phyloP scores from a whole-genome alignment of 1,139 yeast species.

The Zygoascus sp. region DNA sequence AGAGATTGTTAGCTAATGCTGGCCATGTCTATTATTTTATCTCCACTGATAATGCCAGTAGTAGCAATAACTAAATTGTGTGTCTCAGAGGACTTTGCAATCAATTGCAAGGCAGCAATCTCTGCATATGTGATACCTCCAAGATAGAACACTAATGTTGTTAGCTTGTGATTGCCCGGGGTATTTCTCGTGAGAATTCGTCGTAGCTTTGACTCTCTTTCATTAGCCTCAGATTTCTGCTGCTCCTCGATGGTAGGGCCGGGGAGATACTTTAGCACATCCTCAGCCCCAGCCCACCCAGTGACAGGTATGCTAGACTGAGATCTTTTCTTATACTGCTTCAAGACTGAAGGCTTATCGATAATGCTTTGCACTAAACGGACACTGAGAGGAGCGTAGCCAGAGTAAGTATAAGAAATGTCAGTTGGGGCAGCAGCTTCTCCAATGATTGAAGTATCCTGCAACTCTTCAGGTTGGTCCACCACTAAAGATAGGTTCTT shows the following conservation, averaged over 20 bases:
- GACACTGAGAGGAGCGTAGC: constrained; percentile 44
- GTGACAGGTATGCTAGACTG: constrained; percentile 12
- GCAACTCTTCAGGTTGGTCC: constrained; percentile 24
- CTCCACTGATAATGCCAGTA: constrained; percentile 52
- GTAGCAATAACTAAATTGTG: constrained; percentile 48
- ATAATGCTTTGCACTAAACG: constrained; percentile 40
- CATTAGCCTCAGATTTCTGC: constrained; percentile 28
- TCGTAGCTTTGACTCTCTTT: constrained; percentile 35
- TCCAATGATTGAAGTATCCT: constrained; percentile 19
- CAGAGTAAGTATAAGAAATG: constrained; percentile 41
- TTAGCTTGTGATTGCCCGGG: constrained; percentile 30
- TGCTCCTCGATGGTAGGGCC: constrained; percentile 38
- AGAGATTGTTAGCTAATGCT: neutral
- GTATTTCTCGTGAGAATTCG: constrained; percentile 33
- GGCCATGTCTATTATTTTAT: constrained; percentile 36
- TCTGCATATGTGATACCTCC: constrained; percentile 86
- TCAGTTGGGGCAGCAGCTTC: constrained; percentile 24
- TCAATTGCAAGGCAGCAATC: constrained; percentile 56
- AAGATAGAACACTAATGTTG: constrained; percentile 48
- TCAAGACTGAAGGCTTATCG: constrained; percentile 30
- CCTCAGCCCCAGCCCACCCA: constrained; percentile 37
- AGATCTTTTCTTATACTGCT: constrained; percentile 21
- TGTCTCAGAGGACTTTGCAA: constrained; percentile 40
- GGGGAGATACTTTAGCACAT: constrained; percentile 31
- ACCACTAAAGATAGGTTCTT: constrained; percentile 30